phyloP scores from a whole-genome alignment of 2,329 filamentous ascomycete species.

The Cladosporium sp. region DNA sequence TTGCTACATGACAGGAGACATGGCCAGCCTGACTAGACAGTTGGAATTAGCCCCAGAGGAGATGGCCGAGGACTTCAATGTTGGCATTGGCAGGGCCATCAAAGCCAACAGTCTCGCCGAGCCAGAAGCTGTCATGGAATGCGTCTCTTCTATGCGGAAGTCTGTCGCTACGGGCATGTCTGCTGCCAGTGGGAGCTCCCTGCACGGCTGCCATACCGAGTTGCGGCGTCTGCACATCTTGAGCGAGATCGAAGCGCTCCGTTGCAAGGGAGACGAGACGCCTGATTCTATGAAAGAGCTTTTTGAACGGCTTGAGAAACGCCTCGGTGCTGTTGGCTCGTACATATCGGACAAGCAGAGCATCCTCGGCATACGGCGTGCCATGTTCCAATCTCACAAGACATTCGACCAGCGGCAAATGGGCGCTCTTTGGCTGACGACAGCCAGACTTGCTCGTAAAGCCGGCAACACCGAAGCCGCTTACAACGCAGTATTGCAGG shows the following conservation, averaged over 20 bases:
- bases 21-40: slow-evolving; percentile 67
- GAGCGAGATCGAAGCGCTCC: slow-evolving; percentile 75
- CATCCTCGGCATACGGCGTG: slow-evolving; percentile 75
- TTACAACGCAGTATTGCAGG: slow-evolving; percentile 88
- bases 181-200: slow-evolving; percentile 66
- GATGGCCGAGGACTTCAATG: slow-evolving; percentile 64
- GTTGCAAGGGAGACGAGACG: slow-evolving; percentile 18
- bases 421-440: slow-evolving; percentile 78
- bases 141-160: slow-evolving; percentile 60
- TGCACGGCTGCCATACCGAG: slow-evolving; percentile 78
- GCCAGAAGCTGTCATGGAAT: slow-evolving; percentile 48
- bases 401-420: slow-evolving; percentile 65
- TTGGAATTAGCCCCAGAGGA: slow-evolving; percentile 16
- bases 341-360: slow-evolving; percentile 94
- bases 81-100: slow-evolving; percentile 66
- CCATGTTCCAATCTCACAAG: slow-evolving; percentile 56
- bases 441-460: slow-evolving; percentile 79
- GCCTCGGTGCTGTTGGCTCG: slow-evolving; percentile 83
- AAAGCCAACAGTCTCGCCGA: slow-evolving; percentile 51
- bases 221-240: slow-evolving; percentile 82
- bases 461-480: slow-evolving; percentile 76
- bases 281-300: slow-evolving; percentile 9
- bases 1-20: slow-evolving; percentile 81
- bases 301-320: slow-evolving; percentile 54
- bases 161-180: slow-evolving; percentile 70